Conservation (phyloP, 371 early-diverging fungal species). For the Apophysomyces sp. region DNA sequence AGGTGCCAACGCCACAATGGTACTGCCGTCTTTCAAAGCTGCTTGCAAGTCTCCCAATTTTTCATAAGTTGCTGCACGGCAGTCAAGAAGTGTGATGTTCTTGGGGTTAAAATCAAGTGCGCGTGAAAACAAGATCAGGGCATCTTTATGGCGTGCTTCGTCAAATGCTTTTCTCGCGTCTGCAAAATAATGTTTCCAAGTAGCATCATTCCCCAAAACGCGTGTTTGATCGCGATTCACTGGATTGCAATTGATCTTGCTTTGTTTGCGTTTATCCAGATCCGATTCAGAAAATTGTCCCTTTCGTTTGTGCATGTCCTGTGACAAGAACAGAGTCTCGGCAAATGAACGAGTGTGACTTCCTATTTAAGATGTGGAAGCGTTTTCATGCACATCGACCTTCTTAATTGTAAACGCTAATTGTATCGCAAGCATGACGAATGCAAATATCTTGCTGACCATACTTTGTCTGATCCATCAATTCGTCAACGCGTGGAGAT, state of each 20-base stretch:
- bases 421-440: too few relatives aligned
- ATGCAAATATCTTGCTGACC: too few relatives aligned
- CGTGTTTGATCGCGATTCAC: not conserved
- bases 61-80: slow-evolving; percentile 37
- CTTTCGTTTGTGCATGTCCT: not conserved
- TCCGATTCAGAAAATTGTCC: not conserved
- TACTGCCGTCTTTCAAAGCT: slow-evolving; percentile 27
- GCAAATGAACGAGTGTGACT: too few relatives aligned
- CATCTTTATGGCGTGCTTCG: slow-evolving; percentile 21
- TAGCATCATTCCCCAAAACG: not conserved
- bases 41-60: slow-evolving; percentile 15
- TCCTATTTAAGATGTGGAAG: too few relatives aligned
- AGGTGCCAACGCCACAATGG: slow-evolving; percentile 25
- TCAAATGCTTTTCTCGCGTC: slow-evolving; percentile 28
- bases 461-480: too few relatives aligned
- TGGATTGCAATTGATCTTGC: not conserved
- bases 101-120: slow-evolving; percentile 14
- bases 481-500: not conserved
- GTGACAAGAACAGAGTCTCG: not conserved
- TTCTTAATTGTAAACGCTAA: too few relatives aligned
- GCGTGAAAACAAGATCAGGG: slow-evolving; percentile 21
- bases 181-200: slow-evolving; percentile 27
- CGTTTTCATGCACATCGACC: not conserved
- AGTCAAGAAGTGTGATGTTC: slow-evolving; percentile 30
- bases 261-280: not conserved